phyloP scores from a whole-genome alignment of 306 rosid species.

The Dicorynia guianensis region DNA sequence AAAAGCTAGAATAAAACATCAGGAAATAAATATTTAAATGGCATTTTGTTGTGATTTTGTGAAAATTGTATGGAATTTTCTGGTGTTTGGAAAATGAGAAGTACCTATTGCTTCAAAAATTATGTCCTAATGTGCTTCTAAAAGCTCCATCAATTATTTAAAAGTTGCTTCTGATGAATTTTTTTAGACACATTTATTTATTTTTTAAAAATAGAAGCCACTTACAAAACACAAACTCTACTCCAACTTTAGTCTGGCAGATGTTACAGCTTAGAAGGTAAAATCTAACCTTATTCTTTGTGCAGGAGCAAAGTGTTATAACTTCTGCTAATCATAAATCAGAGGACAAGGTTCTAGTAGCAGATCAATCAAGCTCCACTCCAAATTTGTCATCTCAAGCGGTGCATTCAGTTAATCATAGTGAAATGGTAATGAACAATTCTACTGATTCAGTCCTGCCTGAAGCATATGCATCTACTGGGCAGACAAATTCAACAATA shows the following conservation, averaged over 20 bases:
- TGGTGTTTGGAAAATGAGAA: slow-evolving; percentile 4
- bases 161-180: slow-evolving; percentile 8
- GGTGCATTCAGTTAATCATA: slow-evolving; percentile 54
- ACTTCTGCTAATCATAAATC: slow-evolving; percentile 52
- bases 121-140: neutral
- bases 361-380: slow-evolving; percentile 62
- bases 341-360: slow-evolving; percentile 55
- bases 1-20: slow-evolving; percentile 1
- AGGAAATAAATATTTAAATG: neutral
- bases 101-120: neutral
- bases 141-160: neutral
- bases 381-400: slow-evolving; percentile 55
- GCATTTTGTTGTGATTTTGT: neutral
- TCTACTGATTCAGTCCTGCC: slow-evolving; percentile 55
- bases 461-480: slow-evolving; percentile 65
- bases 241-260: slow-evolving; percentile 8
- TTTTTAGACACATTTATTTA: neutral
- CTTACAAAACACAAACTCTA: neutral
- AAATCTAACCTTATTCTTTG: slow-evolving; percentile 34
- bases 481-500: slow-evolving; percentile 44
- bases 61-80: slow-evolving; percentile 8
- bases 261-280: slow-evolving; percentile 18
- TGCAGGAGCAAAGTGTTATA: slow-evolving; percentile 59
- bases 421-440: slow-evolving; percentile 51
- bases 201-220: neutral